Conservation (phyloP, 441 rosid genomes). For the Brassica hybrid region DNA sequence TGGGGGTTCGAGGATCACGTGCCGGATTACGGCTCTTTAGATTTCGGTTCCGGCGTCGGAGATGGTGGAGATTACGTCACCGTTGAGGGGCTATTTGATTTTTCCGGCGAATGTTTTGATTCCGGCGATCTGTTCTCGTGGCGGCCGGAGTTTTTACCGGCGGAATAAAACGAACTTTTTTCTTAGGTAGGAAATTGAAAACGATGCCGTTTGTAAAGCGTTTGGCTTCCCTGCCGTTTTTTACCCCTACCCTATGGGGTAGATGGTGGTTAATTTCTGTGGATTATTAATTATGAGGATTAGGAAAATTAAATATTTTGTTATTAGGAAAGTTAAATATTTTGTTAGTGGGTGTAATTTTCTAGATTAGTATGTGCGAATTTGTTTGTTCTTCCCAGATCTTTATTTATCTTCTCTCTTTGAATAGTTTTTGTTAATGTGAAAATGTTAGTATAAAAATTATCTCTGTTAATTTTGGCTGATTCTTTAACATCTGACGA, state of each 20-base stretch:
- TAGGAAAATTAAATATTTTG: slow-evolving; percentile 36
- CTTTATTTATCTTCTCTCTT: not conserved
- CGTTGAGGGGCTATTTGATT: slow-evolving; percentile 55
- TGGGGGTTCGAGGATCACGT: slow-evolving; percentile 63
- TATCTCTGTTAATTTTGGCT: no score
- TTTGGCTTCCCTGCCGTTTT: slow-evolving; percentile 27
- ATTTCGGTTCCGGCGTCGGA: slow-evolving; percentile 41
- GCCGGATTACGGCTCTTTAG: slow-evolving; percentile 51
- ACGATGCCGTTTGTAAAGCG: slow-evolving; percentile 36
- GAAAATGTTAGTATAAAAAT: not conserved
- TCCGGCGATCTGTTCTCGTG: slow-evolving; percentile 52
- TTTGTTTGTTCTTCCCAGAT: slow-evolving; percentile 30
- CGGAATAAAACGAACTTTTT: slow-evolving; percentile 39
- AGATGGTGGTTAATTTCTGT: slow-evolving; percentile 16
- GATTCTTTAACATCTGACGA: not conserved
- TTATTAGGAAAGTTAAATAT: slow-evolving; percentile 34
- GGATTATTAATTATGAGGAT: slow-evolving; percentile 6
- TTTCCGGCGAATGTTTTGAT: slow-evolving; percentile 50
- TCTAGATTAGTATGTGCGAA: slow-evolving; percentile 23
- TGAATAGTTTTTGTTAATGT: slow-evolving; percentile 13
- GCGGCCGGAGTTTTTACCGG: slow-evolving; percentile 57
- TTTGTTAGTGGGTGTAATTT: slow-evolving; percentile 12
- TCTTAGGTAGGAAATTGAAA: slow-evolving; percentile 6
- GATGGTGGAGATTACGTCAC: slow-evolving; percentile 38
- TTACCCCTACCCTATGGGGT: not conserved